Evolutionary conservation across 169 alveolate species (phyloP).

Genomic region (Eimeria falciformis): DNA sequence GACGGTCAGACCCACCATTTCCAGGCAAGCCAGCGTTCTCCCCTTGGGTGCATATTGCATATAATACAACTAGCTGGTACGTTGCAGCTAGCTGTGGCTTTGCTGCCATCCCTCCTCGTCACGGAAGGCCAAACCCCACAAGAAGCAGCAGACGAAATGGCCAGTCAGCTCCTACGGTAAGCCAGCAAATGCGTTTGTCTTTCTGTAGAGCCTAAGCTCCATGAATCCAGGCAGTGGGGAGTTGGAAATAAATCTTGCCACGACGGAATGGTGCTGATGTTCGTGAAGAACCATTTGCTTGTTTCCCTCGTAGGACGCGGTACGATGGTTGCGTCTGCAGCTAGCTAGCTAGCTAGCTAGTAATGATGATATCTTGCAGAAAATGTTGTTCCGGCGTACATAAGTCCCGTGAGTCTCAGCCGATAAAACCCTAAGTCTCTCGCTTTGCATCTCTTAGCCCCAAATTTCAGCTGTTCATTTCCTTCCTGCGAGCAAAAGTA

Average conservation of each 20-base stretch:
- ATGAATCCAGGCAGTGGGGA: constrained; percentile 20
- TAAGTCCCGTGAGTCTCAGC: neutral
- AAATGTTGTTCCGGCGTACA: constrained; percentile 36
- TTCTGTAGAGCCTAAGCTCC: neutral
- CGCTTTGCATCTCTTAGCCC: no score
- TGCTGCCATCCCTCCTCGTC: neutral
- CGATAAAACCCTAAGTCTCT: constrained; percentile 24
- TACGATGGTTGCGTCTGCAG: neutral
- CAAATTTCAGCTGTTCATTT: neutral
- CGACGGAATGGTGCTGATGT: constrained; percentile 17
- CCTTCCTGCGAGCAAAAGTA: constrained; percentile 17
- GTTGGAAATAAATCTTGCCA: constrained; percentile 17
- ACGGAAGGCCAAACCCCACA: neutral
- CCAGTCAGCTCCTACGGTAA: constrained; percentile 1
- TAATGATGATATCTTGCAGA: neutral
- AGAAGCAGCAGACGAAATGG: constrained; percentile 25
- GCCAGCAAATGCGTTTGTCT: neutral
- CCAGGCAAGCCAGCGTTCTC: neutral
- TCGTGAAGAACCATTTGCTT: neutral
- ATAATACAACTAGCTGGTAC: neutral
- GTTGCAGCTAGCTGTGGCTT: constrained; percentile 12
- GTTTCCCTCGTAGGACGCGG: constrained; percentile 40
- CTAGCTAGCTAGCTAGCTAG: constrained; percentile 1
- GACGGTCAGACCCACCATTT: neutral
- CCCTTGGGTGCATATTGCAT: neutral